Evolutionary conservation across 257 asterid species (phyloP).

Genomic region (Verbena officinalis): DNA sequence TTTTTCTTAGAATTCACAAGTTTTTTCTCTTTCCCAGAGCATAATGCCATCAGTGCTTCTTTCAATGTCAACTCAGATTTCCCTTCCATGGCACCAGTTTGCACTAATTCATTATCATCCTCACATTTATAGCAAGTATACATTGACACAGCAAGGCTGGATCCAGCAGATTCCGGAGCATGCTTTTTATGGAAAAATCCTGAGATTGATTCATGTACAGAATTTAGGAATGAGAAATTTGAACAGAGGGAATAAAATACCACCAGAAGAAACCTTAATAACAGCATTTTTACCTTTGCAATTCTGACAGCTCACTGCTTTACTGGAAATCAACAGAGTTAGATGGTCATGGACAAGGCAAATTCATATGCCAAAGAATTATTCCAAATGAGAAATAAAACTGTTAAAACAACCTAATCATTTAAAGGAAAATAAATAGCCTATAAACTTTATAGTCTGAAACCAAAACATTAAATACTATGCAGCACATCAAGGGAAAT

Average conservation of each 20-base stretch:
- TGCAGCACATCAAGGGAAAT: not conserved
- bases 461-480: conserved; percentile 3
- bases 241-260: too few relatives aligned
- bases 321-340: conserved; percentile 61
- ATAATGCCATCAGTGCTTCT: conserved; percentile 37
- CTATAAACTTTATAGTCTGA: conserved; percentile 4
- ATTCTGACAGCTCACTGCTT: conserved; percentile 81
- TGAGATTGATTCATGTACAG: conserved; percentile 41
- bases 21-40: conserved; percentile 44
- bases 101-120: conserved; percentile 39
- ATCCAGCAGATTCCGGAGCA: conserved; percentile 57
- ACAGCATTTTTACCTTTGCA: conserved; percentile 67
- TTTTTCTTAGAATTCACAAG: conserved; percentile 42
- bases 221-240: too few relatives aligned
- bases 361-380: conserved; percentile 11
- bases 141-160: conserved; percentile 38
- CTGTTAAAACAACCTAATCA: conserved; percentile 2
- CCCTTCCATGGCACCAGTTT: conserved; percentile 38
- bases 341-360: conserved; percentile 27
- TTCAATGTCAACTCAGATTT: conserved; percentile 46
- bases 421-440: not conserved
- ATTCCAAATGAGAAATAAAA: conserved; percentile 7
- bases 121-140: conserved; percentile 75
- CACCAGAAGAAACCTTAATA: conserved; percentile 22
- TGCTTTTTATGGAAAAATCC: conserved; percentile 80